A percentile compares a stretch with the other conserved stretches of the same genome.
phyloP scores from a whole-genome alignment of 345 rosid species.

The Aquilaria malaccensis region DNA sequence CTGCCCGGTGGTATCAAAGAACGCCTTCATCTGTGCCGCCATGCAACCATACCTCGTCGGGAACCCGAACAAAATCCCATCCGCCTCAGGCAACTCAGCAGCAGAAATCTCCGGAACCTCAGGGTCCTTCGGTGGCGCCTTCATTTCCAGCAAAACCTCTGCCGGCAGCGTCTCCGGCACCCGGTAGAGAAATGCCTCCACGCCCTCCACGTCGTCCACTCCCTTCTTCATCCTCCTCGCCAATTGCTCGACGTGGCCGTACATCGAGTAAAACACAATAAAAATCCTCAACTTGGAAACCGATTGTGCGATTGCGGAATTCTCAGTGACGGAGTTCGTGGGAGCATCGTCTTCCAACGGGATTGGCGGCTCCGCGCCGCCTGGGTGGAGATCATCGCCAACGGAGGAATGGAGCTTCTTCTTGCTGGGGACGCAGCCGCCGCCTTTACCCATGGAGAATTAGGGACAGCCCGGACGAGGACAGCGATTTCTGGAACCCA shows the following conservation, averaged over 20 bases:
- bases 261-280: constrained; percentile 62
- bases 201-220: constrained; percentile 48
- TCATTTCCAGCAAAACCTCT: constrained; percentile 52
- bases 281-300: constrained; percentile 33
- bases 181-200: constrained; percentile 44
- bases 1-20: constrained; percentile 57
- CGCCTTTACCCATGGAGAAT: constrained; percentile 78
- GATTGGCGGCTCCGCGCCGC: constrained; percentile 33
- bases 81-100: constrained; percentile 46
- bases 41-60: constrained; percentile 78
- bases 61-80: constrained; percentile 63
- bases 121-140: constrained; percentile 38
- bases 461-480: neutral
- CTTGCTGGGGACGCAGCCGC: constrained; percentile 96
- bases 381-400: constrained; percentile 18
- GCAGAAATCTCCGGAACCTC: constrained; percentile 48
- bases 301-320: constrained; percentile 6
- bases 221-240: constrained; percentile 74
- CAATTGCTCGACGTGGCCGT: constrained; percentile 64
- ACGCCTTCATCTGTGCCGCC: constrained; percentile 85
- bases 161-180: constrained; percentile 56
- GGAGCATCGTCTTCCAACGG: constrained; percentile 26
- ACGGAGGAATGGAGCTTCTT: constrained; percentile 41
- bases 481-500: neutral
- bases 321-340: constrained; percentile 14